Conservation (phyloP, 1,284 basidiomycete genomes). For the Cutaneotrichosporon curvatum region DNA sequence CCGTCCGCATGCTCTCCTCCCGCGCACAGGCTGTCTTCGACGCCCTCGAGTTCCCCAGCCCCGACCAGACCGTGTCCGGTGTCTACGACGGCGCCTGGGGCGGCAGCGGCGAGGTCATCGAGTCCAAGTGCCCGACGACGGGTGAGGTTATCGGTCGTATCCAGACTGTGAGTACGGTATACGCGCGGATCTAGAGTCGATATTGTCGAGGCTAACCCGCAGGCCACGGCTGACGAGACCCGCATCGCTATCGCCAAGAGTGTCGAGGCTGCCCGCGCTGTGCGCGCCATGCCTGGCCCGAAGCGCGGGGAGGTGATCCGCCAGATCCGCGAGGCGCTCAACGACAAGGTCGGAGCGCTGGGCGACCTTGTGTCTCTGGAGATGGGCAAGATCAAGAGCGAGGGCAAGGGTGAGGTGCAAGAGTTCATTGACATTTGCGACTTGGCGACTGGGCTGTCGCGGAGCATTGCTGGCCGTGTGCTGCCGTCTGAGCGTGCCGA, state of each 20-base stretch:
- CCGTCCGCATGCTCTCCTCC: conserved; percentile 26
- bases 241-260: conserved; percentile 21
- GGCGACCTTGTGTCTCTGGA: conserved; percentile 63
- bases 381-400: conserved; percentile 91
- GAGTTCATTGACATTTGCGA: conserved; percentile 76
- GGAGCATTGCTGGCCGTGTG: conserved; percentile 84
- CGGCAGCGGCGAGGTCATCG: conserved; percentile 31
- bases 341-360: conserved; percentile 70
- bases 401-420: conserved; percentile 79
- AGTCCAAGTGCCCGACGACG: conserved; percentile 37
- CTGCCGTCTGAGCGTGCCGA: conserved; percentile 80
- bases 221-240: conserved; percentile 36
- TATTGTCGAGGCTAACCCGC: not conserved
- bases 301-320: conserved; percentile 78
- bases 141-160: conserved; percentile 38
- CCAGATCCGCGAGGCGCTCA: conserved; percentile 77
- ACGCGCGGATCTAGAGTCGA: too few relatives aligned
- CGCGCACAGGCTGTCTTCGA: conserved; percentile 29
- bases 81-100: conserved; percentile 40
- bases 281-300: conserved; percentile 76
- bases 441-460: conserved; percentile 72
- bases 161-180: conserved; percentile 27
- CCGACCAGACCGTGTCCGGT: conserved; percentile 24
- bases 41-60: conserved; percentile 28
- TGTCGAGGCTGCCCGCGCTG: conserved; percentile 55